Percentiles rank a stretch among this genome's conserved stretches.
Evolutionary conservation across 176 grass and related monocot genomes (phyloP).

Genomic region (Sorghum bicolor): DNA sequence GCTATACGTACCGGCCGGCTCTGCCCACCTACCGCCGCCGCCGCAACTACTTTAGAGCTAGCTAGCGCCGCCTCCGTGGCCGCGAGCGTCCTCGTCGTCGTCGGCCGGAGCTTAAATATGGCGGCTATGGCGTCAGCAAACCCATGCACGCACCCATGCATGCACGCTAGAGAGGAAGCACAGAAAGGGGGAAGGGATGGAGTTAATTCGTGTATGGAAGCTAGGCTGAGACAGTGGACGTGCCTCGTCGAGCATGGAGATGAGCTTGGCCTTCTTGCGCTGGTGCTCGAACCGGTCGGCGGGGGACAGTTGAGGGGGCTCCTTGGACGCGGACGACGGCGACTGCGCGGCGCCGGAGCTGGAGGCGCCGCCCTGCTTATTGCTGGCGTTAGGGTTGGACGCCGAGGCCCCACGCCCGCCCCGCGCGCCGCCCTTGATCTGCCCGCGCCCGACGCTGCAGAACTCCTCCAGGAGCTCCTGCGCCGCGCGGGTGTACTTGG

Average conservation of each 20-base stretch:
- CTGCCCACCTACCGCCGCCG: conserved; percentile 30
- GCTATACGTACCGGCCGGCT: background rate
- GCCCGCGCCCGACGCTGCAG: conserved; percentile 85
- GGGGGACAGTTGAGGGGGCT: conserved; percentile 69
- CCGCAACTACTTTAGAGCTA: conserved; percentile 16
- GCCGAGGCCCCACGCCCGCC: conserved; percentile 31
- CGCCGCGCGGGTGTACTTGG: conserved; percentile 79
- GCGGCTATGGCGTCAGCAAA: conserved; percentile 1
- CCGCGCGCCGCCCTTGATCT: conserved; percentile 48
- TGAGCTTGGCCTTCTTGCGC: conserved; percentile 94
- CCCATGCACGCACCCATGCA: conserved; percentile 17
- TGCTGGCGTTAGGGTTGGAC: conserved; percentile 54
- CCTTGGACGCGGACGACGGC: conserved; percentile 60
- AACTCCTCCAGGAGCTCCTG: conserved; percentile 98
- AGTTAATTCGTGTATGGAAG: no score
- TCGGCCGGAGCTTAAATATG: background rate
- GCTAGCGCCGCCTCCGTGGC: background rate
- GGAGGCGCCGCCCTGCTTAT: background rate
- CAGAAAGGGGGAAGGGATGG: background rate
- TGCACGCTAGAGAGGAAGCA: conserved; percentile 1
- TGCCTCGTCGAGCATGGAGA: conserved; percentile 99
- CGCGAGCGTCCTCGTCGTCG: background rate
- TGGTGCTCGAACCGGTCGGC: conserved; percentile 94
- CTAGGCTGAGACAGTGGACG: conserved; percentile 36
- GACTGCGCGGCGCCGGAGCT: conserved; percentile 58